A percentile compares a stretch with the other conserved stretches of the same genome.
Evolutionary conservation across 495 filamentous ascomycete species (phyloP).

Genomic region (Xylaria longipes): DNA sequence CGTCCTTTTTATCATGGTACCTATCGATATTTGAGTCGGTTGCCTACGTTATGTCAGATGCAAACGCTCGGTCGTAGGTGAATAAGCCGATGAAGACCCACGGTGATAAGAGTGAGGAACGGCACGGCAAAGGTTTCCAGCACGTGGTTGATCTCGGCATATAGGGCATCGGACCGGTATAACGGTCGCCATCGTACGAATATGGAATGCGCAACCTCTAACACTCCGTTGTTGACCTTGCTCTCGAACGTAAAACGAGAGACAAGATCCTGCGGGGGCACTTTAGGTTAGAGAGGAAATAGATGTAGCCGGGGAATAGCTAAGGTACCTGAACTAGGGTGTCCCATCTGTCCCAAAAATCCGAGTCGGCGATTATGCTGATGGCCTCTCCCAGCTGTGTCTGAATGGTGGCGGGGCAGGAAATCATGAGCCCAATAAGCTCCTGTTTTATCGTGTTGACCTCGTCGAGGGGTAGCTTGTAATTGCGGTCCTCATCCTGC

Average conservation of each 20-base stretch:
- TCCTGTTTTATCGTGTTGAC: conserved; percentile 90
- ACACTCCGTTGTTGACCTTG: conserved; percentile 85
- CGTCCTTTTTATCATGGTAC: conserved; percentile 73
- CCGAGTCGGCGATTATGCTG: conserved; percentile 95
- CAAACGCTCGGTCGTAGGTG: neutral
- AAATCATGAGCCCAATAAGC: conserved; percentile 95
- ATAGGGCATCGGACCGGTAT: conserved; percentile 88
- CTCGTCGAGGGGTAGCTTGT: conserved; percentile 81
- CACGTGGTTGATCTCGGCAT: conserved; percentile 94
- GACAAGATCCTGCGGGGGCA: conserved; percentile 57
- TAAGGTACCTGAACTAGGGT: conserved; percentile 59
- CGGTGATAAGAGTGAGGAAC: conserved; percentile 78
- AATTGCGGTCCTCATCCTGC: conserved; percentile 86
- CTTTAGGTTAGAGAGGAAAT: neutral
- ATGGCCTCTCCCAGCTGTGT: conserved; percentile 94
- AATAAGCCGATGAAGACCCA: conserved; percentile 44
- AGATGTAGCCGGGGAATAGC: neutral
- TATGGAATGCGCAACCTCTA: conserved; percentile 97
- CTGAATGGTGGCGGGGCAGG: conserved; percentile 83
- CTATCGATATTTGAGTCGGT: conserved; percentile 79
- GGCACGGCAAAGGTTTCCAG: conserved; percentile 79
- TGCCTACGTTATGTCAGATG: conserved; percentile 54
- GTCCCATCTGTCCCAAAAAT: conserved; percentile 96
- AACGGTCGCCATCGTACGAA: conserved; percentile 95
- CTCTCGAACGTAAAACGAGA: conserved; percentile 81